These are phyloP conservation scores for Dictyophora rubrovolvata DNA, from an alignment of 768 basidiomycete species.

Conservation along the genomic window DNA sequence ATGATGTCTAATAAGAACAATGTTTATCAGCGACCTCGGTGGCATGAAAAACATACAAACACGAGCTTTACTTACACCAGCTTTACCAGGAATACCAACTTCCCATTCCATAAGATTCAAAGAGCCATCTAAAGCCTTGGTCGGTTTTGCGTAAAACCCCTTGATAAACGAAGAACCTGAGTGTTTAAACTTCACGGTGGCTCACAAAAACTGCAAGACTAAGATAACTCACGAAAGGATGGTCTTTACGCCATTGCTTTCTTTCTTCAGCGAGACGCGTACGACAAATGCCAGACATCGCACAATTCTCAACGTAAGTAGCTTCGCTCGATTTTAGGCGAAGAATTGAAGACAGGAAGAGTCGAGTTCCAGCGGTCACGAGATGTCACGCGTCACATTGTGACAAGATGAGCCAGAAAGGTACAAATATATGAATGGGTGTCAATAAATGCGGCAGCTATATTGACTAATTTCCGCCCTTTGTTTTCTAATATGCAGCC, in stretches of 20 bases:
- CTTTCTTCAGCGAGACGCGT: conserved; percentile 91
- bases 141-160: conserved; percentile 96
- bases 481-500: no score
- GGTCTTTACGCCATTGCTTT: conserved; percentile 98
- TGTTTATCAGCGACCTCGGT: not conserved
- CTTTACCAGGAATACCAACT: conserved; percentile 94
- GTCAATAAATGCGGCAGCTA: no score
- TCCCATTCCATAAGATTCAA: conserved; percentile 99
- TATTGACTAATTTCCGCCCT: no score
- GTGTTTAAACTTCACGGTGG: not conserved
- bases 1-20: conserved; percentile 60
- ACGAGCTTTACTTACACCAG: conserved; percentile 48
- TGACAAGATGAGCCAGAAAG: no score
- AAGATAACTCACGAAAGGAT: conserved; percentile 76
- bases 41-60: not conserved
- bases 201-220: not conserved
- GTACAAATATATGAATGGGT: no score
- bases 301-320: not conserved
- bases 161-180: conserved; percentile 21
- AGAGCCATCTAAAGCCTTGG: conserved; percentile 82
- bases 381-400: no score
- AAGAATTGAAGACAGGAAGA: no score
- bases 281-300: conserved; percentile 88
- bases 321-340: no score
- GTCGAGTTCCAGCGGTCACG: no score